These are phyloP conservation scores for Allium fistulosum DNA, from an alignment of 106 monocot species.

Conservation along the genomic window DNA sequence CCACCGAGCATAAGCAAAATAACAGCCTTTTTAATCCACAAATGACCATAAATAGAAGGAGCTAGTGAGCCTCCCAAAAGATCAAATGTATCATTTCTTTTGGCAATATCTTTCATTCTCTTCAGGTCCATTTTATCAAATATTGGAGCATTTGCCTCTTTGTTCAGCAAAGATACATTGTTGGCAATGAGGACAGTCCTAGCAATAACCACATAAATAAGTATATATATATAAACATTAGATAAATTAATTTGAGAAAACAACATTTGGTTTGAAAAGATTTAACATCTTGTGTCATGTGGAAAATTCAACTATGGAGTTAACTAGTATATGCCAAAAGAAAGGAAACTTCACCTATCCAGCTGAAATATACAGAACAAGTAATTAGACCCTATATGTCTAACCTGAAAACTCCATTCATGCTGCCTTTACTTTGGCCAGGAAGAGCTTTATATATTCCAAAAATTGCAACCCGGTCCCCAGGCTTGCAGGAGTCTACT, in stretches of 20 bases:
- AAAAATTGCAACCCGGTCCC: slow-evolving; percentile 85
- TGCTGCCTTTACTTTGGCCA: slow-evolving; percentile 88
- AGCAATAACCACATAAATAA: background rate
- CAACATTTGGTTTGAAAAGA: too few relatives aligned
- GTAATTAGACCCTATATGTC: background rate
- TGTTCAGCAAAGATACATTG: slow-evolving; percentile 86
- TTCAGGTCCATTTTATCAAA: slow-evolving; percentile 68
- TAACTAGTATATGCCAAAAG: too few relatives aligned
- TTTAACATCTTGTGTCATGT: too few relatives aligned
- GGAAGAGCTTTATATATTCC: slow-evolving; percentile 93
- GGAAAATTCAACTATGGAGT: too few relatives aligned
- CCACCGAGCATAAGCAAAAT: slow-evolving; percentile 96
- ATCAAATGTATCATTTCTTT: slow-evolving; percentile 83
- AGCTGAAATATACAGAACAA: background rate
- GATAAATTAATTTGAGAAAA: background rate
- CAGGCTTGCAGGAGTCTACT: slow-evolving; percentile 96
- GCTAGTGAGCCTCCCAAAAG: slow-evolving; percentile 83
- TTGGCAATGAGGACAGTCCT: slow-evolving; percentile 97
- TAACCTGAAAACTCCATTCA: slow-evolving; percentile 91
- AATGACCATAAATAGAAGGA: slow-evolving; percentile 95
- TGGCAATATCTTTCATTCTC: slow-evolving; percentile 82
- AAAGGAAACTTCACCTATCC: too few relatives aligned
- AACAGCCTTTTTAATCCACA: slow-evolving; percentile 99
- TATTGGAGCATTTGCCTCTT: slow-evolving; percentile 90
- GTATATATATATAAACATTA: background rate